Base-by-base conservation (phyloP, 2,329 filamentous ascomycete genomes). In the Fusarium papillatum region DNA sequence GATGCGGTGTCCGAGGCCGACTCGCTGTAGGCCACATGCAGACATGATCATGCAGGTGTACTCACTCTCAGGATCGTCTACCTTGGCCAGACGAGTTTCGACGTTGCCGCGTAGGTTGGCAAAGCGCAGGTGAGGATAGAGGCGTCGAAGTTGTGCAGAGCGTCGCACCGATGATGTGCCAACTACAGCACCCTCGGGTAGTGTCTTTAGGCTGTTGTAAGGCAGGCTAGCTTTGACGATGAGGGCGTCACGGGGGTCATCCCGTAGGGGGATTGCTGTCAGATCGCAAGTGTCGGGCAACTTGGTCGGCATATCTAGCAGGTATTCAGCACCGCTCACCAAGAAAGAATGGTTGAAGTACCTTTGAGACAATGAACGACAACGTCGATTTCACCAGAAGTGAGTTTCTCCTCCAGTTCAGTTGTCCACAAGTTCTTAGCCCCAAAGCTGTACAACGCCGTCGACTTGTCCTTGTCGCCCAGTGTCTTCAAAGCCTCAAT, bases 331-430 rank as follows among this genome's bases (percentile, higher is more conserved):
- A 2, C 2, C 4, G 1, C 7, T 3, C 14, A 24, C 5, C 26
- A 0, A 10, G 13, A 61, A 43, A 0, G 24, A 61, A 4, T 61
- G 3, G 17, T 16, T n/a, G 7, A 41, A 3, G 2, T 29, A 61
- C 59, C 62, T 26, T 64, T 64, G 16, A 64, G 41, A 26, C 62
- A 64, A 39, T 64, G 62, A 6, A 64, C 62, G 11, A 64, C 43
- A 0, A 64, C 39, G 2, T 64, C 62, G 10, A 64, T 34, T 4
- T 64, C 31, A 0, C 39, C 39, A 26, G 43, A 50, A 16, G 26
- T 29, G 6, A 64, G 62, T 8, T 64, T 50, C 13, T 64, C 62
- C 11, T 64, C 62, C 2, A 64, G 4, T 7, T 64, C 39, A 14
- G 43, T 24, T 10, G 62, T 64, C 62, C 62, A 64, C 22, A 64